A percentile compares a stretch with the other conserved stretches of the same genome.
Conservation (phyloP, 2,329 filamentous ascomycete species). For the Cladosporium sp. region DNA sequence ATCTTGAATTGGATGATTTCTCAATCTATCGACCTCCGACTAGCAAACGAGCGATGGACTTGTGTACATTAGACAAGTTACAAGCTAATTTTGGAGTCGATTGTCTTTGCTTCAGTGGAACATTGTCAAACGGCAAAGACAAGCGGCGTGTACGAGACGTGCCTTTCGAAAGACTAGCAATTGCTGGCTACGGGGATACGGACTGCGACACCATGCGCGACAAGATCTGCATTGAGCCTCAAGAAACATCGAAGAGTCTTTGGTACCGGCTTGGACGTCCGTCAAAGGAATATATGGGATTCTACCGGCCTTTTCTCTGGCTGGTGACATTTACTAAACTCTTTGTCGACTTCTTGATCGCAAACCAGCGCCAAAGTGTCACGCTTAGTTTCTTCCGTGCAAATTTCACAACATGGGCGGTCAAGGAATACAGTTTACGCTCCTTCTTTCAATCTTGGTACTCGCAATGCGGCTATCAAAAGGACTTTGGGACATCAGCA, state of each 20-base stretch:
- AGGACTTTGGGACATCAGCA: slow-evolving; percentile 63
- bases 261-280: slow-evolving; percentile 63
- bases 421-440: slow-evolving; percentile 40
- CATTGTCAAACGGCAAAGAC: slow-evolving; percentile 44
- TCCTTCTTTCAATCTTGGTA: slow-evolving; percentile 54
- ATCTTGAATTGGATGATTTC: slow-evolving; percentile 18
- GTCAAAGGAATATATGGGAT: slow-evolving; percentile 57
- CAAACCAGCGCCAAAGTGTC: slow-evolving; percentile 33
- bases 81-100: slow-evolving; percentile 35
- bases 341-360: slow-evolving; percentile 61
- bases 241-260: slow-evolving; percentile 32
- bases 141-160: slow-evolving; percentile 53
- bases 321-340: slow-evolving; percentile 67
- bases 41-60: slow-evolving; percentile 42
- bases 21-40: slow-evolving; percentile 16
- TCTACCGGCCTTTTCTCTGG: slow-evolving; percentile 64
- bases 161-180: slow-evolving; percentile 55
- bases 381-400: slow-evolving; percentile 54
- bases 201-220: slow-evolving; percentile 37
- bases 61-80: slow-evolving; percentile 54
- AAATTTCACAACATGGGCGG: slow-evolving; percentile 57
- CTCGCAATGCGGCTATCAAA: slow-evolving; percentile 8
- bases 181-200: slow-evolving; percentile 62
- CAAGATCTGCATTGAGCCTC: slow-evolving; percentile 61
- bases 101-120: slow-evolving; percentile 57